Evolutionary conservation across 768 basidiomycete species (phyloP).

Genomic region (Lentinula guzmanii): DNA sequence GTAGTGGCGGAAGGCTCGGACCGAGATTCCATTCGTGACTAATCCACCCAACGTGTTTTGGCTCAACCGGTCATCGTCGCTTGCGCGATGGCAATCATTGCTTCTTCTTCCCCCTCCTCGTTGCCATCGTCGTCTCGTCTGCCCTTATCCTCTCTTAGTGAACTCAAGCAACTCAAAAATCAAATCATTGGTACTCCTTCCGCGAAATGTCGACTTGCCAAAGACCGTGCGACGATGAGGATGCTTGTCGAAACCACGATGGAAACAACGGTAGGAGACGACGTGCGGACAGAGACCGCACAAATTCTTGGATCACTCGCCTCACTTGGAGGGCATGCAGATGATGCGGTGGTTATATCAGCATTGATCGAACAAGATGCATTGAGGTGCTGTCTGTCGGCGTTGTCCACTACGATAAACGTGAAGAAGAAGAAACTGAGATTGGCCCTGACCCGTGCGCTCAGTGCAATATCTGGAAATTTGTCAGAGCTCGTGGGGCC

Average conservation of each 20-base stretch:
- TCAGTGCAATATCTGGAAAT: conserved; percentile 53
- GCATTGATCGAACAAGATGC: conserved; percentile 54
- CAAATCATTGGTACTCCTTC: conserved; percentile 74
- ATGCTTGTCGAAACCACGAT: conserved; percentile 32
- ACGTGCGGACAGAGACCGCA: conserved; percentile 65
- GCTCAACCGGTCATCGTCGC: not conserved
- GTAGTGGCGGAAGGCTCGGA: not conserved
- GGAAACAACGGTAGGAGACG: conserved; percentile 32
- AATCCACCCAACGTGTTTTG: not conserved
- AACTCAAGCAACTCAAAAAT: conserved; percentile 69
- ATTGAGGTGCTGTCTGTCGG: conserved; percentile 54
- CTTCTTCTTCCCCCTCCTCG: not conserved
- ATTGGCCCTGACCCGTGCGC: conserved; percentile 56
- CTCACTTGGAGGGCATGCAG: conserved; percentile 45
- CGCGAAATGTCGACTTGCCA: conserved; percentile 55
- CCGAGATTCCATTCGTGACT: not conserved
- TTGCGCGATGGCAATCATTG: not conserved
- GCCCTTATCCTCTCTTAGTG: not conserved
- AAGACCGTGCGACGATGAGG: conserved; percentile 50
- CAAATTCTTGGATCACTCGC: conserved; percentile 71
- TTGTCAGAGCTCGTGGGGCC: conserved; percentile 68
- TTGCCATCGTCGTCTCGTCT: not conserved
- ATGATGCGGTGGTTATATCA: conserved; percentile 42
- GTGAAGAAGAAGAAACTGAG: conserved; percentile 26
- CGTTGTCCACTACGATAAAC: conserved; percentile 34